Evolutionary conservation across 2,329 filamentous ascomycete species (phyloP).

Genomic region (Nemania diffusa): DNA sequence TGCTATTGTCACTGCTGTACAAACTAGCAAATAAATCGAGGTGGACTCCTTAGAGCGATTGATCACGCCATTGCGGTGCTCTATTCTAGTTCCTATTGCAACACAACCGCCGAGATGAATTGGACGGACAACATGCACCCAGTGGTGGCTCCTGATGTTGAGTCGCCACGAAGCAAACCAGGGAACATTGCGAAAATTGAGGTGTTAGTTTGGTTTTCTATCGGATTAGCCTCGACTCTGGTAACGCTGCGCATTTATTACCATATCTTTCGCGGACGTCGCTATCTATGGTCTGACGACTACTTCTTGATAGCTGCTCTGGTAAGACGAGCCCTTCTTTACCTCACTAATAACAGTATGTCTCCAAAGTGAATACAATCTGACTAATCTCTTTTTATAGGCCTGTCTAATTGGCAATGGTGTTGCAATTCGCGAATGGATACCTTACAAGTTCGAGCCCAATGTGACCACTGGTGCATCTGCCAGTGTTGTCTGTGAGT

Average conservation of each 20-base stretch:
- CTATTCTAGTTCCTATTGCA: background rate
- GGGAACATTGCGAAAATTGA: conserved; percentile 17
- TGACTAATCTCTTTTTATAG: conserved; percentile 14
- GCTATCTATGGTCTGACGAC: conserved; percentile 32
- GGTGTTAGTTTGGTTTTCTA: conserved; percentile 13
- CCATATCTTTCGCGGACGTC: conserved; percentile 31
- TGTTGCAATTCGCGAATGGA: conserved; percentile 25
- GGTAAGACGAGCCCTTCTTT: conserved; percentile 19
- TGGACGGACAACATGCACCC: conserved; percentile 12
- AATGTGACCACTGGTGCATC: conserved; percentile 19
- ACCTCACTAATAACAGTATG: background rate
- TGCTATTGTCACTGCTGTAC: background rate
- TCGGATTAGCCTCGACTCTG: conserved; percentile 22
- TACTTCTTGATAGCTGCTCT: conserved; percentile 34
- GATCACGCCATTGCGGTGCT: background rate
- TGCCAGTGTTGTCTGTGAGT: conserved; percentile 27
- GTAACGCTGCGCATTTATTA: conserved; percentile 30
- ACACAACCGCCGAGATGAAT: background rate
- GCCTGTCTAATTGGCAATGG: conserved; percentile 30
- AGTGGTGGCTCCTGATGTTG: conserved; percentile 28
- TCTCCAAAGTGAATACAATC: background rate
- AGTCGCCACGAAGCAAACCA: conserved; percentile 13
- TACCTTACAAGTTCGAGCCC: conserved; percentile 32
- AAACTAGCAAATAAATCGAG: background rate
- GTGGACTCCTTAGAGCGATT: background rate